Percentiles rank a stretch among this genome's conserved stretches.
These are phyloP conservation scores for Alternaria angustiovoidea DNA, from an alignment of 2,329 filamentous ascomycete genomes.

Conservation along the genomic window DNA sequence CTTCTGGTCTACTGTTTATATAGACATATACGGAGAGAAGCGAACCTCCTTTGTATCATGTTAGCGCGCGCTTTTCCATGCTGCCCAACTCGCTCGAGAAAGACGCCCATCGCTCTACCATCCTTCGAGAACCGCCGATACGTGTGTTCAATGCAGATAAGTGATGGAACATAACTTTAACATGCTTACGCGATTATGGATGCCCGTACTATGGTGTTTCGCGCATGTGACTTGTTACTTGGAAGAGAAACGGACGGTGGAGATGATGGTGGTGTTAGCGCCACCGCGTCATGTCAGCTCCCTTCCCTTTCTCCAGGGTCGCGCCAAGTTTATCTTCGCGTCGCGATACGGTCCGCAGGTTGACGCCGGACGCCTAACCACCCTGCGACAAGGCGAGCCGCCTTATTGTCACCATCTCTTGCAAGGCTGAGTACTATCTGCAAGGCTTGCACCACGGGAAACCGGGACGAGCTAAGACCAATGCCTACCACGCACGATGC, in stretches of 20 bases:
- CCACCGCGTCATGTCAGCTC: not conserved
- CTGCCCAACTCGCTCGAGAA: too few species aligned
- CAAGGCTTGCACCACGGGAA: not conserved
- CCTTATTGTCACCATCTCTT: not conserved
- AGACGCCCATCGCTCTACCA: too few species aligned
- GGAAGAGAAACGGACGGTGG: not conserved
- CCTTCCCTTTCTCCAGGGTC: not conserved
- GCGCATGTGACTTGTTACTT: not conserved
- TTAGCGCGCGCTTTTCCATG: too few species aligned
- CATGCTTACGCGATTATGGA: too few species aligned
- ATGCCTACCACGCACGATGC: not conserved
- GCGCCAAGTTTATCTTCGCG: not conserved
- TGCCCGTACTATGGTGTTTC: too few species aligned
- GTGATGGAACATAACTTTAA: too few species aligned
- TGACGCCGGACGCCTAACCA: not conserved
- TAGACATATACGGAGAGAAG: too few species aligned
- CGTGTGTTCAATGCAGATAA: too few species aligned
- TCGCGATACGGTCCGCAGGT: not conserved
- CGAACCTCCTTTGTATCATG: too few species aligned
- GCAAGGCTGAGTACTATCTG: not conserved
- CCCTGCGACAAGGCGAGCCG: not conserved
- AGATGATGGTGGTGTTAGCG: not conserved
- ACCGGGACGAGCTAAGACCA: not conserved
- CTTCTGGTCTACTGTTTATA: too few species aligned
- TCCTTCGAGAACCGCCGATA: too few species aligned